phyloP scores from a whole-genome alignment of 164 flowering plant genomes.

The Kingdonia uniflora region DNA sequence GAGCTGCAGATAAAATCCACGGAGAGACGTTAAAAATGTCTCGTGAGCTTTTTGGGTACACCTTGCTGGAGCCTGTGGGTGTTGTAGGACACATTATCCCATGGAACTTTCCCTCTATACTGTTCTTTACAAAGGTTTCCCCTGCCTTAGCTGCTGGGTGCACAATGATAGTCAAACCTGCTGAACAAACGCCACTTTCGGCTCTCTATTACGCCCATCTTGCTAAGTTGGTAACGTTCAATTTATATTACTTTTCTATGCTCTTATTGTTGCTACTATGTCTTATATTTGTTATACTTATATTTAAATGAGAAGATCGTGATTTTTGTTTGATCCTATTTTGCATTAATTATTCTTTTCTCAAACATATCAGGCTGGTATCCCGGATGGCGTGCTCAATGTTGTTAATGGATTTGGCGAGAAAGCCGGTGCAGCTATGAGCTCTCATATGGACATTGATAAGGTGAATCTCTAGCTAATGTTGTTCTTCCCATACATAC shows the following conservation, averaged over 20 bases:
- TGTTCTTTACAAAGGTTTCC: slow-evolving; percentile 44
- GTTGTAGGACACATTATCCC: slow-evolving; percentile 78
- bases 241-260: too few relatives aligned
- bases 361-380: slow-evolving; percentile 94
- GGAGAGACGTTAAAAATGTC: slow-evolving; percentile 66
- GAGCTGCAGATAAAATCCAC: slow-evolving; percentile 83
- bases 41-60: slow-evolving; percentile 40
- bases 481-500: too few relatives aligned
- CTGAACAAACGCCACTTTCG: slow-evolving; percentile 76
- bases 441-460: slow-evolving; percentile 86
- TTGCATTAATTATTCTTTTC: too few relatives aligned
- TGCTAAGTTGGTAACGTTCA: slow-evolving; percentile 58
- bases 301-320: too few relatives aligned
- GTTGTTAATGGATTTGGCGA: slow-evolving; percentile 66
- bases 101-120: slow-evolving; percentile 58
- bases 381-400: slow-evolving; percentile 88
- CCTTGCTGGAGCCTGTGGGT: slow-evolving; percentile 68
- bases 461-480: slow-evolving; percentile 29
- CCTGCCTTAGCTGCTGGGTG: slow-evolving; percentile 89
- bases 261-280: too few relatives aligned
- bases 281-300: too few relatives aligned
- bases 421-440: slow-evolving; percentile 72
- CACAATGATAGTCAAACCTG: slow-evolving; percentile 82
- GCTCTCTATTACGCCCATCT: slow-evolving; percentile 73
- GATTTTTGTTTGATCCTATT: too few relatives aligned